phyloP scores from a whole-genome alignment of 208 protist genomes.

The Acanthamoeba culbertsoni region DNA sequence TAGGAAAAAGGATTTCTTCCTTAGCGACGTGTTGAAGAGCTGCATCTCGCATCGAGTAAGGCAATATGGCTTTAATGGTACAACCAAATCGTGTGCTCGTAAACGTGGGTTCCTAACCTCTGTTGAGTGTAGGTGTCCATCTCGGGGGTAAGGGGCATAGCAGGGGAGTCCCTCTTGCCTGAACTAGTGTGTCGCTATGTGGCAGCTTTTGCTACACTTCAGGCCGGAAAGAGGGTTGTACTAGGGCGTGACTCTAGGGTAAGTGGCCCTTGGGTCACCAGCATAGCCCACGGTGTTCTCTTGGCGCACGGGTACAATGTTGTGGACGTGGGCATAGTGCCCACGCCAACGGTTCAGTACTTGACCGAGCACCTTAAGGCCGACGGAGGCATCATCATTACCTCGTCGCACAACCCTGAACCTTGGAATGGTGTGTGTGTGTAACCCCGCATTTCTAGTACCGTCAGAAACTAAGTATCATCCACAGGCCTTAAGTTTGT shows the following conservation, averaged over 20 bases:
- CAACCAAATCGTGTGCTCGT: too few relatives aligned
- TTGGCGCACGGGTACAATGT: conserved; percentile 67
- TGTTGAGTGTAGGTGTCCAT: neutral
- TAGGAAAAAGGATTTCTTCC: too few relatives aligned
- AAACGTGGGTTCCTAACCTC: too few relatives aligned
- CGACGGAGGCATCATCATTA: conserved; percentile 82
- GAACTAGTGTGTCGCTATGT: conserved; percentile 72
- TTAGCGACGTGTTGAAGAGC: too few relatives aligned
- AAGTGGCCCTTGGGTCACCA: conserved; percentile 74
- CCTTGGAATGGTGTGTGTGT: conserved; percentile 78
- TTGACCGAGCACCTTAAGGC: conserved; percentile 66
- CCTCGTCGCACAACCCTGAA: conserved; percentile 80
- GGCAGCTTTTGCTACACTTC: conserved; percentile 64
- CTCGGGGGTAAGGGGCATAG: conserved; percentile 73
- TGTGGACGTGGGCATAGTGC: conserved; percentile 79
- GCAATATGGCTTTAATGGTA: conserved; percentile 22
- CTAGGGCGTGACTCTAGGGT: conserved; percentile 82
- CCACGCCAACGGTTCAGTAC: conserved; percentile 85
- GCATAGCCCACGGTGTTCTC: conserved; percentile 59
- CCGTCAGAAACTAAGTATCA: neutral
- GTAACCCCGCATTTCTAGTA: neutral
- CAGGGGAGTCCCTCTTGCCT: conserved; percentile 67
- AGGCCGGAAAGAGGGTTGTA: conserved; percentile 64
- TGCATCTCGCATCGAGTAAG: neutral
- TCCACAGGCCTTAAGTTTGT: conserved; percentile 82